Base-by-base conservation (phyloP, 2,329 filamentous ascomycete genomes). In the Penicillium sp. region DNA sequence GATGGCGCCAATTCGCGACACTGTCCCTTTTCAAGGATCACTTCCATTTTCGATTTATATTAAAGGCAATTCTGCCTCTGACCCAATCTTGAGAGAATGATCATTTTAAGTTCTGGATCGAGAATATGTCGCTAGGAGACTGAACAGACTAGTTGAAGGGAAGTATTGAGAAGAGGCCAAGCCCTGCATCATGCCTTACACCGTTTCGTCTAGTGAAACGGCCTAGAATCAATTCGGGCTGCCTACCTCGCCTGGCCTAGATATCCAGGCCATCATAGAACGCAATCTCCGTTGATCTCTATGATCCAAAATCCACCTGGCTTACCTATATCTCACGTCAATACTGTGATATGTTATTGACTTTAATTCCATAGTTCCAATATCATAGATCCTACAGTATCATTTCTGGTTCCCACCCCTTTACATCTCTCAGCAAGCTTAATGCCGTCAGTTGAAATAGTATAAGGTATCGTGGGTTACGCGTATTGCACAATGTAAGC, bases 41-140 rank as follows among this genome's bases (percentile, higher is more conserved):
- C 2, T 2, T n/a, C 25, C 1, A 1, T 29, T 45, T 19, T 13
- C 9, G 2, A 7, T 15, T 13, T 7, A 31, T 33, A 15, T 21
- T 15, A n/a, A 9, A 16, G 7, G 5, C 1, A 16, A 13, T 1
- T 1, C n/a, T 9, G 2, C 1, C 6, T 46, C 13, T 10, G 5
- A 0, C 13, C 3, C 1, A 23, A 4, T 21, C 13, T 34, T 33
- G 13, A 21, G 4, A 16, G 11, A 46, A 23, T 21, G 13, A 8
- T 8, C 13, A 34, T 16, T 23, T 9, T 19, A 11, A 1, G 8
- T 33, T 23, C 7, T 6, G 6, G n/a, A 19, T 31, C 3, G n/a
- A 31, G n/a, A 25, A 6, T 9, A 23, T 6, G 2, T 25, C 21
- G 13, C 21, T 16, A 23, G 13, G 3, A 41, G 40, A 33, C 11